Percentiles rank a stretch among this genome's conserved stretches.
phyloP scores from a whole-genome alignment of 1,139 yeast genomes.

The Suhomyces panamericanus region DNA sequence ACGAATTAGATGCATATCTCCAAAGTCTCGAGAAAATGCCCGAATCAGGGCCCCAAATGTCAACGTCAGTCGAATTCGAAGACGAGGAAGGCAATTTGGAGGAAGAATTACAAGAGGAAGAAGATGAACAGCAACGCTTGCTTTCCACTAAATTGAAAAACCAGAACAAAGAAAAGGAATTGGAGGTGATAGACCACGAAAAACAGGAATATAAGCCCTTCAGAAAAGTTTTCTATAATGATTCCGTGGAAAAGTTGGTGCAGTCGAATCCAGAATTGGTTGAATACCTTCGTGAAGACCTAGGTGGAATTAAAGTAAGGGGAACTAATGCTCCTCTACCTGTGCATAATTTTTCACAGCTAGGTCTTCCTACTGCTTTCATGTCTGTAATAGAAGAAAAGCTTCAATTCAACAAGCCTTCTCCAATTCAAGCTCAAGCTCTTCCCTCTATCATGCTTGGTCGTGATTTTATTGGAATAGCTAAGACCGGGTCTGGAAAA shows the following conservation, averaged over 20 bases:
- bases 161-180: slow-evolving; percentile 37
- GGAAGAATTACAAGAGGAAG: slow-evolving; percentile 20
- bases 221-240: slow-evolving; percentile 63
- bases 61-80: neutral
- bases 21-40: slow-evolving; percentile 1
- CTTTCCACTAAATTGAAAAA: slow-evolving; percentile 31
- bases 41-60: neutral
- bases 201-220: slow-evolving; percentile 53
- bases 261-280: slow-evolving; percentile 53
- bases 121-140: slow-evolving; percentile 25
- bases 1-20: slow-evolving; percentile 14
- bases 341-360: slow-evolving; percentile 71
- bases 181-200: slow-evolving; percentile 46
- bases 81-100: slow-evolving; percentile 15
- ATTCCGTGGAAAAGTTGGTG: slow-evolving; percentile 52
- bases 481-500: slow-evolving; percentile 96
- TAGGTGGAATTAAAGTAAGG: slow-evolving; percentile 64
- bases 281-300: slow-evolving; percentile 48
- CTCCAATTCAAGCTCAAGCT: slow-evolving; percentile 90
- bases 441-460: slow-evolving; percentile 91
- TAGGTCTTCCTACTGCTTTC: neutral
- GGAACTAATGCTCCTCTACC: slow-evolving; percentile 69
- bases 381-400: slow-evolving; percentile 1
- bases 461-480: slow-evolving; percentile 87
- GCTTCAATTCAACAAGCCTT: slow-evolving; percentile 57